phyloP scores from a whole-genome alignment of 257 asterid species.

The Anisodus tanguticus region DNA sequence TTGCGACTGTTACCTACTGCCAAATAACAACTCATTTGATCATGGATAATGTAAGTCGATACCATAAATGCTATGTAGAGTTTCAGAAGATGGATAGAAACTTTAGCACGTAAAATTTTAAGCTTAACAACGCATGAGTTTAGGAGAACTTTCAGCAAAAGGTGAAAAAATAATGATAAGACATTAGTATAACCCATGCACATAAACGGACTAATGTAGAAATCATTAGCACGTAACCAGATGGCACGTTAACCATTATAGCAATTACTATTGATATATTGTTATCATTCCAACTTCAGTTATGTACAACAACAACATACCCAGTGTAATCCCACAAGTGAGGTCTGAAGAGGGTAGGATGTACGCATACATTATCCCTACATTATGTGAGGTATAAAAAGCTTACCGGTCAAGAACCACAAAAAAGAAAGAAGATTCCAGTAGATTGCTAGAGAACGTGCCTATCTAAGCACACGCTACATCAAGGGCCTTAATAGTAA shows the following conservation, averaged over 20 bases:
- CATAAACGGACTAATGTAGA: neutral
- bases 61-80: neutral
- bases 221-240: neutral
- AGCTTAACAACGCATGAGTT: neutral
- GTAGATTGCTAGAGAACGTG: neutral
- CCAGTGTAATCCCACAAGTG: too few relatives aligned
- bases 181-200: neutral
- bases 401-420: neutral
- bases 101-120: neutral
- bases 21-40: neutral
- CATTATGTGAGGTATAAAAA: neutral
- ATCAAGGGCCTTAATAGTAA: neutral
- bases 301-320: neutral
- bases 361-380: too few relatives aligned
- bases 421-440: neutral
- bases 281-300: neutral
- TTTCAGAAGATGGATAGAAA: slow-evolving; percentile 12
- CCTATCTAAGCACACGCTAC: neutral
- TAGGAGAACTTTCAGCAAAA: neutral
- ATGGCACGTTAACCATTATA: neutral
- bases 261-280: neutral
- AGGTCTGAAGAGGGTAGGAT: too few relatives aligned
- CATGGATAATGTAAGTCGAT: neutral
- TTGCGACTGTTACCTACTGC: neutral
- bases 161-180: neutral